Evolutionary conservation across 176 grass and related monocot species (phyloP), one percentile per base, ranked within the genome.

Genomic region (Canna indica): DNA sequence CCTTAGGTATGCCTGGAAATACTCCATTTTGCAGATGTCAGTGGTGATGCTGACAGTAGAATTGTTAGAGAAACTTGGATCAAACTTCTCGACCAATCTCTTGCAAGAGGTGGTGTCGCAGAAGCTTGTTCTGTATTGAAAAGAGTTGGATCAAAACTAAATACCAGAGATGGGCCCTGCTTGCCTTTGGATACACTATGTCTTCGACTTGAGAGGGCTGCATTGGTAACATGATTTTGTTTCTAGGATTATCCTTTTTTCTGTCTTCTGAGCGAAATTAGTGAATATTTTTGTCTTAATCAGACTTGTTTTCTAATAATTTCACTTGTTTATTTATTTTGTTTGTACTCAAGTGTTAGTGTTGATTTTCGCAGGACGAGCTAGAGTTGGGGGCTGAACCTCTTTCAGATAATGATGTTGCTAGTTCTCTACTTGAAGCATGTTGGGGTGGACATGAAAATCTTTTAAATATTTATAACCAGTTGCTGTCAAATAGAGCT

Each of bases 51-150:
- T 24, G 33, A 67, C 35, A 67, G 22, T 67, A 67, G 36, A n/a
- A 42, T 67, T 67, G 64, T 41, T 41, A 36, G 33, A 39, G 64
- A 67, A 42, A 67, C 18, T 9, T 67, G 64, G 64, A n/a, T 17
- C n/a, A 67, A 34, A 42, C 36, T 67, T 38, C 64, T 67, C 24
- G 64, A 67, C 41, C 64, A 67, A 67, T n/a, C 64, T 67, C 36
- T 67, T 39, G 35, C 64, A 42, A 67, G 64, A 42, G 64, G 64
- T 39, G 64, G 64, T 25, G 36, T 67, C 41, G 33, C 34, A 39
- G 64, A 67, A 67, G 64, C 64, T 24, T 67, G 64, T 38, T 26
- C 64, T 42, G 16, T 67, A 20, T n/a, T 67, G 64, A 67, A 67
- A 38, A 41, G 64, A 38, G 18, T 67, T 42, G 64, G 64, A n/a